Conservation (phyloP, 495 filamentous ascomycete genomes). For the Zalerion maritima region DNA sequence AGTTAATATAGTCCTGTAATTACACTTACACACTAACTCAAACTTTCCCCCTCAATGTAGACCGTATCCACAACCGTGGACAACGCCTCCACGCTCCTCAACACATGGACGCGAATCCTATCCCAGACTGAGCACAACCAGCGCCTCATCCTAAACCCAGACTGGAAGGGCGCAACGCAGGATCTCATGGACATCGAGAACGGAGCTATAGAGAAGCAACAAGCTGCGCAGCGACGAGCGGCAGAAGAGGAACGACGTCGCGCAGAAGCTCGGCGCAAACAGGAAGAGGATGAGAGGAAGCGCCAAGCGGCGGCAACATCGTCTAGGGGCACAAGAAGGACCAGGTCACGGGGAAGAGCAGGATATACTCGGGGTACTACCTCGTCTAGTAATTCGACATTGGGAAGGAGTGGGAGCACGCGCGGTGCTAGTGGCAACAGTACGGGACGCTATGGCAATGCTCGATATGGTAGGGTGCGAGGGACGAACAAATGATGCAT, state of each 20-base stretch:
- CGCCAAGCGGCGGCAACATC: constrained; percentile 28
- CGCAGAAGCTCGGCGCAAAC: constrained; percentile 52
- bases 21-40: constrained; percentile 1
- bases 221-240: constrained; percentile 59
- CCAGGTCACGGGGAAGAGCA: constrained; percentile 14
- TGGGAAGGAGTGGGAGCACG: constrained; percentile 11
- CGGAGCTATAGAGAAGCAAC: constrained; percentile 52
- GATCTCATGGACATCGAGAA: constrained; percentile 73
- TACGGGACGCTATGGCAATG: too few species aligned
- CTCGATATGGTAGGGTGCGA: too few species aligned
- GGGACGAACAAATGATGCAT: too few species aligned
- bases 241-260: constrained; percentile 59
- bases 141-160: constrained; percentile 70
- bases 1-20: neutral
- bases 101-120: constrained; percentile 90
- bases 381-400: constrained; percentile 2
- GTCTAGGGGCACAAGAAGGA: constrained; percentile 11
- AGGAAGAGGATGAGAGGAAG: constrained; percentile 57
- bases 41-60: constrained; percentile 22
- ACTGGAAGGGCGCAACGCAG: constrained; percentile 77
- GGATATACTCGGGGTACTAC: too few species aligned
- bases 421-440: constrained; percentile 6
- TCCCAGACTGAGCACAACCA: constrained; percentile 97
- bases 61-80: constrained; percentile 74
- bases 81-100: constrained; percentile 83